Evolutionary conservation across 75 land plant genomes (phyloP), one percentile per base, ranked within the genome.

Genomic region (Sequoia sempervirens): DNA sequence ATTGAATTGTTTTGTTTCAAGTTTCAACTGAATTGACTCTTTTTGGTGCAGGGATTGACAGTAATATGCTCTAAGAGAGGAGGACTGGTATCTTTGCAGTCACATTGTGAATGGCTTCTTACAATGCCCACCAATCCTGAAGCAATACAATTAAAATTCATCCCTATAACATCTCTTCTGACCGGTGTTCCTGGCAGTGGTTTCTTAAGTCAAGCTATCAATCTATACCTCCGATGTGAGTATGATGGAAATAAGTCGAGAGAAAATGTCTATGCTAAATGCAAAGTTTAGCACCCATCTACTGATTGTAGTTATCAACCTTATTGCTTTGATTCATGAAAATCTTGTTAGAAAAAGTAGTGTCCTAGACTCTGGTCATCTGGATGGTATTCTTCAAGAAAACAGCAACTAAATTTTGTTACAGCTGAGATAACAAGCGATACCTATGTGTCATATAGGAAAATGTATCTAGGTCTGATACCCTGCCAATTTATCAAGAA

Each of bases 161-260:
- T 93, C 2, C 95, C 97, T 1, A 93, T 95, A 84, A 93, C 91
- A 40, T 90, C 95, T 78, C 92, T 93, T 15, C 90, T 95, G 30
- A 86, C 83, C 14, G 89, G 88, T n/a, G 88, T 93, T 38, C 88
- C 91, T 14, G 95, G 97, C 6, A 86, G 82, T 69, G 95, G 95
- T 3, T 92, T 90, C 79, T 61, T 95, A 20, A 86, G 91, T 3
- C 97, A 93, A 61, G 97, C 97, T 45, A 90, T 93, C 88, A 95
- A 92, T 52, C 92, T 92, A 30, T 95, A 93, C 64, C 91, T 95
- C 32, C 89, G 94, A 32, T 90, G 95, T 95, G 86, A 85, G 97
- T 84, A 32, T 75, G n/a, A 61, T 78, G 50, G 14, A 45, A 45
- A 78, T 1, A 78, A 76, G 5, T n/a, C 28, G 80, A 43, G 45